Evolutionary conservation across 805 yeast genomes (phyloP).

Genomic region (Teunomyces stri): DNA sequence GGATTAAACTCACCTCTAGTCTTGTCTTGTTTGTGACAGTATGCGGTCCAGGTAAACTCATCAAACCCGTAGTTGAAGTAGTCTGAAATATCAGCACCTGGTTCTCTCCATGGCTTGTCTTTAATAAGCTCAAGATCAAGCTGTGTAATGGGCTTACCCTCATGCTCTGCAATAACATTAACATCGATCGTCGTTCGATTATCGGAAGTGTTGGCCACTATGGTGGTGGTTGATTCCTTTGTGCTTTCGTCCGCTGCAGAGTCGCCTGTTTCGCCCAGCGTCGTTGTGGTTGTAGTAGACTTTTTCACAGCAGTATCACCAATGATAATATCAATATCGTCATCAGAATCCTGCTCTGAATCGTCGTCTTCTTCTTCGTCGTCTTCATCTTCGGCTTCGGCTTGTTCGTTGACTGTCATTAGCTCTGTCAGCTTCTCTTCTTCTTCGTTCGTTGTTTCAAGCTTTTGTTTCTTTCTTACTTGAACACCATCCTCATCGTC

Average conservation of each 20-base stretch:
- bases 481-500: conserved; percentile 35
- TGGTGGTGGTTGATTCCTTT: conserved; percentile 34
- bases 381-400: conserved; percentile 18
- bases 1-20: conserved; percentile 79
- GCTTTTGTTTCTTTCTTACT: conserved; percentile 27
- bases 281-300: conserved; percentile 20
- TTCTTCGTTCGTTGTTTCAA: conserved; percentile 8
- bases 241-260: conserved; percentile 21
- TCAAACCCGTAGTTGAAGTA: conserved; percentile 97
- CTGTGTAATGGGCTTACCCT: conserved; percentile 81
- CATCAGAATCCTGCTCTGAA: conserved; percentile 51
- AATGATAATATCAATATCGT: conserved; percentile 82
- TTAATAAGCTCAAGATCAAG: conserved; percentile 76
- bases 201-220: conserved; percentile 28
- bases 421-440: conserved; percentile 16
- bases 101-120: conserved; percentile 97
- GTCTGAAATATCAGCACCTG: conserved; percentile 93
- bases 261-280: conserved; percentile 27
- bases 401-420: conserved; percentile 21
- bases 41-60: conserved; percentile 93
- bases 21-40: conserved; percentile 83
- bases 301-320: conserved; percentile 30
- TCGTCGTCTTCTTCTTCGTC: conserved; percentile 46
- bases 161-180: conserved; percentile 67
- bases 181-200: conserved; percentile 55